These are phyloP conservation scores for Oehlia diaphana DNA, from an alignment of 192 early-diverging fungal genomes.

Conservation along the genomic window DNA sequence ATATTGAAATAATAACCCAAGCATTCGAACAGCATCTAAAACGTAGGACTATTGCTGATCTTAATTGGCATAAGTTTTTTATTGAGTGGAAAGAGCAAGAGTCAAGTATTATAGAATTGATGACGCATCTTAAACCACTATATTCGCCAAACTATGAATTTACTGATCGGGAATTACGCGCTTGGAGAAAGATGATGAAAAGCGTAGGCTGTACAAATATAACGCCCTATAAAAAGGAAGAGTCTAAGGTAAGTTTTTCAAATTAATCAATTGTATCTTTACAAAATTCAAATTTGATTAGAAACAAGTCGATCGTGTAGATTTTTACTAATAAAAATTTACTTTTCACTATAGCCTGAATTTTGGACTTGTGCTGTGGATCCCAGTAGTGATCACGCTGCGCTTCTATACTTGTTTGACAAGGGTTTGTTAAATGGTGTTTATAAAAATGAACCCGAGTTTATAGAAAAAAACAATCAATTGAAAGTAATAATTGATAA, in stretches of 20 bases:
- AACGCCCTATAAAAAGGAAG: neutral
- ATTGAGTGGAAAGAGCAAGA: neutral
- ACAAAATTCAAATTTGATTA: too few species aligned
- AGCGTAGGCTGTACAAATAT: neutral
- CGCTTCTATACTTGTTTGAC: neutral
- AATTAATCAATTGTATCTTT: too few species aligned
- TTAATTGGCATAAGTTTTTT: constrained; percentile 1
- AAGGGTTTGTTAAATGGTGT: neutral
- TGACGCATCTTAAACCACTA: neutral
- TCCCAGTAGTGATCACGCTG: too few species aligned
- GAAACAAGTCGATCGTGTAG: neutral
- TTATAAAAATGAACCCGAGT: neutral
- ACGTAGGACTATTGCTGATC: neutral
- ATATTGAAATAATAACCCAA: neutral
- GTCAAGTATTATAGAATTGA: neutral
- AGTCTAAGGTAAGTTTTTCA: neutral
- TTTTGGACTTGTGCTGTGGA: too few species aligned
- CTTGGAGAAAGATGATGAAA: neutral
- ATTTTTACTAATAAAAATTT: too few species aligned
- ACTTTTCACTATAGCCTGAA: too few species aligned
- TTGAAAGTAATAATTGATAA: neutral
- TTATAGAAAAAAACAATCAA: neutral
- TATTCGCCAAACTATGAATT: neutral
- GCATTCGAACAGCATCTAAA: neutral
- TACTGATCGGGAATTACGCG: neutral